Evolutionary conservation across 1,284 basidiomycete genomes (phyloP), one percentile per base, ranked within the genome.

Genomic region (Fomitopsis pinicola): DNA sequence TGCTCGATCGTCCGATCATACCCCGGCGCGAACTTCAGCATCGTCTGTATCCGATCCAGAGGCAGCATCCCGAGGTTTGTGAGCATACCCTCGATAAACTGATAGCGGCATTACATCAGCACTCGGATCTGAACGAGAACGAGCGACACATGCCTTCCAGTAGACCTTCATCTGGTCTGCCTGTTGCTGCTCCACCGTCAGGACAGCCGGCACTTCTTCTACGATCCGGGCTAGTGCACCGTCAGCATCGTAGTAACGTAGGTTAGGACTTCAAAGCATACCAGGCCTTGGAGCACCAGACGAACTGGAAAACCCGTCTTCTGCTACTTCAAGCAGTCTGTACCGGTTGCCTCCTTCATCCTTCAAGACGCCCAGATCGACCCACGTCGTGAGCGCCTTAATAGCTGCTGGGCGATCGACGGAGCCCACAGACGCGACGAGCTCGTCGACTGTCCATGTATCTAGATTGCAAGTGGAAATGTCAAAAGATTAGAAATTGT

Each of bases 1-100:
- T 95, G 91, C 38, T 94, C 92, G 8, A 85, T 72, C 1, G 85
- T 87, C 63, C 86, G 83, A 66, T 93, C 85, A 72, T 95, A 95
- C 2, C 84, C 86, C 12, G 88, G 89, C 12, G 89, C 90, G 69
- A 92, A 85, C 70, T 84, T 88, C 59, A 96, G 79, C 86, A 94
- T 93, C 2, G 82, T 81, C 68, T 96, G 93, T 67, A 96, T 92
- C 14, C 89, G 82, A 61, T 91, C 87, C 42, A 91, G 68, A 2
- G 87, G 81, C 28, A 94, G 78, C 1, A 85, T 74, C 7, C 90
- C 90, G 48, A 96, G 77, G 70, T 94, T 95, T 59, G 85, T 91
- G 60, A 95, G 85, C 87, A 94, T 92, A 38, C 91, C 91, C 73
- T 91, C 86, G 63, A 92, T 87, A 72, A 88, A 92, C 88, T 90